A percentile compares a stretch with the other conserved stretches of the same genome.
These are phyloP conservation scores for Mortierella sp. DNA, from an alignment of 371 early-diverging fungal genomes.

Conservation along the genomic window DNA sequence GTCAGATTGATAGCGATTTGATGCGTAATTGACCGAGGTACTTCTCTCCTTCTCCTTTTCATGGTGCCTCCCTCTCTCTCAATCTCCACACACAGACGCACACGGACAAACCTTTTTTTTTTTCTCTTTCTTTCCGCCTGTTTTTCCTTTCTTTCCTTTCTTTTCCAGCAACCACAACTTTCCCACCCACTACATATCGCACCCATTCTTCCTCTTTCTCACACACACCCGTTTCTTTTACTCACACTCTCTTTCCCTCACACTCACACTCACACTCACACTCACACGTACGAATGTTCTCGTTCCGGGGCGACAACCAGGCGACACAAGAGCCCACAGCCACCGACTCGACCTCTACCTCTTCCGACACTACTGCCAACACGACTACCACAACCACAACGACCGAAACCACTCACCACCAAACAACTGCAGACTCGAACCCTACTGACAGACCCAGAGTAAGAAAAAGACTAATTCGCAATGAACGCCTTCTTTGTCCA, in stretches of 20 bases:
- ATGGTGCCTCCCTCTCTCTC: background rate
- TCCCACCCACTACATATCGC: constrained; percentile 7
- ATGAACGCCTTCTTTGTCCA: background rate
- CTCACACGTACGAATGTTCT: background rate
- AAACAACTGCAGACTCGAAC: background rate
- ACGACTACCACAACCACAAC: background rate
- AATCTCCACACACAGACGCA: background rate
- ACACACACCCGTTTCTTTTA: background rate
- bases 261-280: background rate
- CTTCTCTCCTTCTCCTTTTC: background rate
- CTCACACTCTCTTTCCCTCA: background rate
- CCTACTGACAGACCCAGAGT: background rate
- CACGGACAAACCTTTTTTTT: background rate
- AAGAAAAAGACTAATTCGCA: background rate
- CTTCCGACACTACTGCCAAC: background rate
- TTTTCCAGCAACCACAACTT: background rate
- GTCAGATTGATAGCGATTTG: background rate
- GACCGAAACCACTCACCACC: background rate
- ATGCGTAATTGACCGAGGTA: background rate
- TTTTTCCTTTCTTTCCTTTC: background rate
- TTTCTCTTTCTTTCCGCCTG: background rate
- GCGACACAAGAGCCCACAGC: background rate
- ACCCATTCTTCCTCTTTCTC: background rate
- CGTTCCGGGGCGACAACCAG: background rate
- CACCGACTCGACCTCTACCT: background rate